Conservation (phyloP, 352 stramenopile species). For the Lagenidium giganteum region DNA sequence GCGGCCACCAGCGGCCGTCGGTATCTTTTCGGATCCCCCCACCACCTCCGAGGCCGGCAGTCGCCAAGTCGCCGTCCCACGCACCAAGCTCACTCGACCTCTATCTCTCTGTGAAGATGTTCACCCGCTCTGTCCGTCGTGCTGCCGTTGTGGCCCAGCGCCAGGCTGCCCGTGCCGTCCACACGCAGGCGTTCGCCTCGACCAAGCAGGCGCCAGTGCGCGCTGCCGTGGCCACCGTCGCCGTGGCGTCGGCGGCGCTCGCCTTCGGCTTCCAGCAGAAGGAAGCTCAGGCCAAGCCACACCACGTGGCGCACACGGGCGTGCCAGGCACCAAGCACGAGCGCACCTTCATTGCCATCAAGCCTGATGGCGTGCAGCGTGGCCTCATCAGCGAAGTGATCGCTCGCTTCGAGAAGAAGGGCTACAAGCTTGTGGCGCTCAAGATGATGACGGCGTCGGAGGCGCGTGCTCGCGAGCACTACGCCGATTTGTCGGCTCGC, state of each 20-base stretch:
- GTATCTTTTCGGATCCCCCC: too few species aligned
- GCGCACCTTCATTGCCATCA: constrained; percentile 94
- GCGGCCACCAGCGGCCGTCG: too few species aligned
- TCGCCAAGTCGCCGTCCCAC: too few species aligned
- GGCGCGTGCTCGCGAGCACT: constrained; percentile 89
- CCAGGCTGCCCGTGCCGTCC: constrained; percentile 41
- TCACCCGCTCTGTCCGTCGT: constrained; percentile 58
- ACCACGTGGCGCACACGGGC: constrained; percentile 53
- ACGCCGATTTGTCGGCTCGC: constrained; percentile 90
- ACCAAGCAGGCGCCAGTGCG: constrained; percentile 27
- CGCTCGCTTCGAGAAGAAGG: constrained; percentile 93
- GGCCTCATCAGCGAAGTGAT: constrained; percentile 94
- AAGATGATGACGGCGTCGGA: constrained; percentile 93
- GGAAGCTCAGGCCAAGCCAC: constrained; percentile 23
- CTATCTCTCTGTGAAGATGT: too few species aligned
- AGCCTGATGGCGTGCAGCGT: constrained; percentile 93
- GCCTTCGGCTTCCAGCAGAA: constrained; percentile 33
- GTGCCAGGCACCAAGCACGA: constrained; percentile 90
- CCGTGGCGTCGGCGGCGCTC: constrained; percentile 43
- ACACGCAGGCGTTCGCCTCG: constrained; percentile 34
- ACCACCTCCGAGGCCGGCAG: too few species aligned
- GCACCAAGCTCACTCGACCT: too few species aligned
- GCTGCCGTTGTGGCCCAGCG: constrained; percentile 58
- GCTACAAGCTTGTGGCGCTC: constrained; percentile 93
- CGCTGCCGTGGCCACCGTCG: constrained; percentile 29